Base-by-base conservation (phyloP, 2,329 filamentous ascomycete genomes). In the Samsoniella hepiali region DNA sequence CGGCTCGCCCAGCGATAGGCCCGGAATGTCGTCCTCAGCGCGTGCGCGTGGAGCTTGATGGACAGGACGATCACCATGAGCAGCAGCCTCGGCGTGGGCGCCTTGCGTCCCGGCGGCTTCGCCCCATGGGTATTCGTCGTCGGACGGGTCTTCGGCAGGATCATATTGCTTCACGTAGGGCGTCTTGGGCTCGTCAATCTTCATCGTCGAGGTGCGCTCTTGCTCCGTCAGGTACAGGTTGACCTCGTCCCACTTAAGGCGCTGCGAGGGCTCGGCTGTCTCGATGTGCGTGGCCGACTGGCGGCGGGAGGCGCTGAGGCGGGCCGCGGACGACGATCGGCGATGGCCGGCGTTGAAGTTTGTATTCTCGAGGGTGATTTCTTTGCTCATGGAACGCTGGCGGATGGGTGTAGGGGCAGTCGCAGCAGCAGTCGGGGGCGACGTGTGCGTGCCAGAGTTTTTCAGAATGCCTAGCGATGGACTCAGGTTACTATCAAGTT, bases 171-270 rank as follows among this genome's bases (percentile, higher is more conserved):
- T 90, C 42, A 92, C 95, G 75, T 94, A 99, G 5, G 95, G 95
- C 8, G 95, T 99, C 83, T 99, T 99, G 66, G 95, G 95, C 80
- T 99, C 95, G 69, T 93, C 91, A 68, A 99, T 99, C 83, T 98
- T 99, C 95, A 99, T 99, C 64, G 93, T 97, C 66, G 90, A 89
- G 65, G 88, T 92, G 77, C 91, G 93, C 77, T 98, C 92, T 77
- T 98, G 94, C 79, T 99, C 95, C 8, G 95, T 95, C 60, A 99
- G 84, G 78, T 97, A 99, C 38, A 99, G 84, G 74, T 99, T 99
- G 53, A 91, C 95, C 80, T 99, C 95, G 76, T 99, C 95, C 95
- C 95, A 99, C 79, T 97, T 97, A 69, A 99, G 83, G 66, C 93
- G 88, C 67, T 91, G 89, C 64, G 85, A 88, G 22, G 81, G 75